Conservation (phyloP, 139 green algal species). For the Coccomyxa sp. region DNA sequence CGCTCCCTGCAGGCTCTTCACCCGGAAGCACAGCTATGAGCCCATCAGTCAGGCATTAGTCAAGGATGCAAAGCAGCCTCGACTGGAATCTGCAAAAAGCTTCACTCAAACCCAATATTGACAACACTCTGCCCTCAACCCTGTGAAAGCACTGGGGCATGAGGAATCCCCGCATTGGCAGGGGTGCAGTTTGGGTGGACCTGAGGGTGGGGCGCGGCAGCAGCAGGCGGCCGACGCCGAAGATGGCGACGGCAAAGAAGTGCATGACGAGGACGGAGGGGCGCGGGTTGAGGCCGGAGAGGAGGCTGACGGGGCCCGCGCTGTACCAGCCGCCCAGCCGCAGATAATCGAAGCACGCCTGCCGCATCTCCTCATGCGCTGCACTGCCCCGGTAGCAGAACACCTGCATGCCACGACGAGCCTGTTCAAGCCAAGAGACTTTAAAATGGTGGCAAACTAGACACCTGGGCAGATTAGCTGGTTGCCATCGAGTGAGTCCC, state of each 20-base stretch:
- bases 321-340: slow-evolving; percentile 78
- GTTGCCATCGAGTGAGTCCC: too few relatives aligned
- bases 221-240: slow-evolving; percentile 82
- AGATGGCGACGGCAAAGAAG: slow-evolving; percentile 96
- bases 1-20: background rate
- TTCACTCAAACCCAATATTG: too few relatives aligned
- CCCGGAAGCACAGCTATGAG: background rate
- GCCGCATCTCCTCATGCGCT: slow-evolving; percentile 93
- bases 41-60: background rate
- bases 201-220: slow-evolving; percentile 71
- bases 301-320: slow-evolving; percentile 73
- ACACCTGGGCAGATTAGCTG: too few relatives aligned
- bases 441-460: too few relatives aligned
- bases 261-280: slow-evolving; percentile 88
- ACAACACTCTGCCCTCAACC: background rate
- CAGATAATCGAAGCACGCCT: slow-evolving; percentile 98
- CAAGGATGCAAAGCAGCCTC: background rate
- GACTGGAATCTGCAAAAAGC: background rate
- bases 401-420: slow-evolving; percentile 37
- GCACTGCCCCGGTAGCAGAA: slow-evolving; percentile 68
- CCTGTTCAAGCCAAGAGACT: background rate
- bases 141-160: background rate
- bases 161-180: background rate
- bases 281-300: slow-evolving; percentile 84
- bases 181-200: background rate